These are phyloP conservation scores for Orobanche coerulescens DNA, from an alignment of 257 asterid genomes.

Conservation along the genomic window DNA sequence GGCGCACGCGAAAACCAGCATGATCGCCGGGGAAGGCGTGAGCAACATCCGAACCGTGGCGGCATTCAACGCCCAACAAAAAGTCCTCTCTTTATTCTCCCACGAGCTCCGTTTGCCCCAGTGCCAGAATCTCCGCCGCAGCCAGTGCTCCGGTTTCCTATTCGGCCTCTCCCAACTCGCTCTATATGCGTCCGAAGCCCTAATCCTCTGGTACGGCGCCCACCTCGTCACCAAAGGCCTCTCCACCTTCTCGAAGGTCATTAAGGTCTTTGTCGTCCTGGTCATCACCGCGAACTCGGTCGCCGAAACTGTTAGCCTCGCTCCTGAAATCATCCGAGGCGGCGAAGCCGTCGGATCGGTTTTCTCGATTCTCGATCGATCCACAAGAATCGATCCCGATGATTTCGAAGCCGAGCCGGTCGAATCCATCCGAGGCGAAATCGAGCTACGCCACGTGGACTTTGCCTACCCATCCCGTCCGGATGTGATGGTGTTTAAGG, in stretches of 20 bases:
- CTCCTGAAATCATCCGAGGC: conserved; percentile 89
- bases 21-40: conserved; percentile 99
- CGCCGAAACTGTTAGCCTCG: conserved; percentile 92
- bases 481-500: conserved; percentile 77
- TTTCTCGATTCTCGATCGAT: conserved; percentile 75
- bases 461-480: conserved; percentile 92
- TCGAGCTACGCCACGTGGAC: conserved; percentile 88
- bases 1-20: conserved; percentile 95
- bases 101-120: conserved; percentile 77
- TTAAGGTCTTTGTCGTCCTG: conserved; percentile 86
- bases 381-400: conserved; percentile 74
- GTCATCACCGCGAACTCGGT: conserved; percentile 93
- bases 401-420: conserved; percentile 74
- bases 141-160: conserved; percentile 64
- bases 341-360: conserved; percentile 97
- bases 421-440: conserved; percentile 74
- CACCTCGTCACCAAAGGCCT: conserved; percentile 70
- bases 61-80: conserved; percentile 88
- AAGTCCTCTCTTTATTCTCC: conserved; percentile 57
- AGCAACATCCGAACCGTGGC: conserved; percentile 97
- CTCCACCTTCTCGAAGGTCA: conserved; percentile 88
- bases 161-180: conserved; percentile 97
- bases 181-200: conserved; percentile 89
- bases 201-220: conserved; percentile 88
- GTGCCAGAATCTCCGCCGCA: conserved; percentile 56